A percentile compares a stretch with the other conserved stretches of the same genome.
phyloP scores from a whole-genome alignment of 441 rosid genomes.

The Sinapis alba region DNA sequence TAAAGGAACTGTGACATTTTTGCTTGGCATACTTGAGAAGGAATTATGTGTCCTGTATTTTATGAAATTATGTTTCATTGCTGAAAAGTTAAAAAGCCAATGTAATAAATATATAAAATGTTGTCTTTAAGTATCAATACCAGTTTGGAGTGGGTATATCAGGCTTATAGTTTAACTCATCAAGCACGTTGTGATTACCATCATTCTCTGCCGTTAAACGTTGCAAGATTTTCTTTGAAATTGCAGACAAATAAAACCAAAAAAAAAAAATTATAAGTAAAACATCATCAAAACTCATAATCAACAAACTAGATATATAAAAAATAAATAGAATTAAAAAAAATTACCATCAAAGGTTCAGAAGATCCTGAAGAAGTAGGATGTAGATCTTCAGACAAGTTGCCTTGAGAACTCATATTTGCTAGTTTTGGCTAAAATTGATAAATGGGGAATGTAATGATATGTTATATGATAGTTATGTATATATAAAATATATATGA shows the following conservation, averaged over 20 bases:
- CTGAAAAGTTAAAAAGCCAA: neutral
- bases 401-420: neutral
- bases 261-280: neutral
- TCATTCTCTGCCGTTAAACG: neutral
- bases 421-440: neutral
- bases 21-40: neutral
- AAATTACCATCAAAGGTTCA: neutral
- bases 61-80: neutral
- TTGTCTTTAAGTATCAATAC: neutral
- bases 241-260: neutral
- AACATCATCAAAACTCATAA: neutral
- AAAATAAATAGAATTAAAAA: neutral
- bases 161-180: neutral
- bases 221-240: neutral
- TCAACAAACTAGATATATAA: neutral
- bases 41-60: neutral
- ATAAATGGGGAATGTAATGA: neutral
- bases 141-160: neutral
- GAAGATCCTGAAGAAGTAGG: neutral
- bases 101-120: neutral
- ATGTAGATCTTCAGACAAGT: neutral
- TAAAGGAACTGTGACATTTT: neutral
- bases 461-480: neutral
- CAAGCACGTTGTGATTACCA: neutral
- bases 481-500: neutral